Evolutionary conservation across 352 stramenopile genomes (phyloP), one percentile per base, ranked within the genome.

Genomic region (Pythium dissotocum): DNA sequence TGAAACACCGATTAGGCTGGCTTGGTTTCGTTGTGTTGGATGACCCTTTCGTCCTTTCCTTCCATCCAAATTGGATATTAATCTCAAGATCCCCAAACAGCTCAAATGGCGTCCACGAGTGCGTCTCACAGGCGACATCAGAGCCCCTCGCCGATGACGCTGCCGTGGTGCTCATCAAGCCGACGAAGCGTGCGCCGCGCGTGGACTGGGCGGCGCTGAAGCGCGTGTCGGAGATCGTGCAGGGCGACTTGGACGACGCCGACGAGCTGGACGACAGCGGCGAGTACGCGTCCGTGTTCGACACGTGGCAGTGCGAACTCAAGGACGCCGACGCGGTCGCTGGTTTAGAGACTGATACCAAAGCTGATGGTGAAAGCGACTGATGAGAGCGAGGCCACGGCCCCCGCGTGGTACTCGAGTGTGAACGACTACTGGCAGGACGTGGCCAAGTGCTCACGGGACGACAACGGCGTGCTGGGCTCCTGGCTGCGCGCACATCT

Each of bases 381-480:
- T 3, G 56, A 59, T 49, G 48, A 6, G 14, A 54, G 60, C 35
- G 33, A 30, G 24, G 46, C 40, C 32, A 52, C 62, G 62, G 58
- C 81, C 71, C 63, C 76, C 30, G 54, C 36, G 13, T 94, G 87
- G 87, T 94, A 94, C 66, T 72, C 82, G 33, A 89, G 80, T 49
- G 87, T 80, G 16, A 83, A 89, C 66, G 73, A 79, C n/a, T 94
- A 89, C 63, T 94, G 87, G 87, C 75, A 94, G 73, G 80, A 98
- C 68, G 90, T 90, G 65, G 64, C 63, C n/a, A 98, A 98, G 67
- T 98, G 94, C 70, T 83, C 91, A 0, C 69, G 94, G 21, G 97
- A 92, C 12, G 84, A 99, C 57, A 85, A 98, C 73, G 96, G 96
- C 24, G 95, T 99, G 28, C 73, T 99, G 7, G 97, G 97, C 58